Percentiles rank a stretch among this genome's conserved stretches.
Conservation (phyloP, 2,329 filamentous ascomycete genomes). For the Colletotrichum sp. region DNA sequence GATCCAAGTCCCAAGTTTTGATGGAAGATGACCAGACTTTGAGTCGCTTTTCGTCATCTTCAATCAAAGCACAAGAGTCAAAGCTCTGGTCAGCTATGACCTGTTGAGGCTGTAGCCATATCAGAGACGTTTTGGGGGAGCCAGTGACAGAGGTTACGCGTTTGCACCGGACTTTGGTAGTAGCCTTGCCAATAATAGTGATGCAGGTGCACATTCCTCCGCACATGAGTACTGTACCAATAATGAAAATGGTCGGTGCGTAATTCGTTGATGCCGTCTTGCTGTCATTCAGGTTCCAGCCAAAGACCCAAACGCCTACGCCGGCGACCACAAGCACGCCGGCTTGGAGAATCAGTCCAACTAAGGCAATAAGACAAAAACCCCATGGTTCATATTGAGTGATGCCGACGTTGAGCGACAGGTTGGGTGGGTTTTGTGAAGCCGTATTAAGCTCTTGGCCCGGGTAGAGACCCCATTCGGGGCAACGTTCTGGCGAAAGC, state of each 20-base stretch:
- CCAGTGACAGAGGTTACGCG: fast-evolving
- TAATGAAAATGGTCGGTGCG: background rate
- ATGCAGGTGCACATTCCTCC: background rate
- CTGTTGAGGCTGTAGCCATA: background rate
- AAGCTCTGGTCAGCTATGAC: background rate
- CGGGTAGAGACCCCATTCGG: too few species aligned
- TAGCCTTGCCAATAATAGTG: background rate
- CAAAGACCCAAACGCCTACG: background rate
- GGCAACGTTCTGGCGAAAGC: too few species aligned
- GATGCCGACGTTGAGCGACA: background rate
- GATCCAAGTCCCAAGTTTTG: background rate
- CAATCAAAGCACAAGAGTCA: background rate
- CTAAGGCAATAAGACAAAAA: fast-evolving
- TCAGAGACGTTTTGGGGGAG: background rate
- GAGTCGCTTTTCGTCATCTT: fast-evolving
- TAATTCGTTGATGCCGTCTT: background rate
- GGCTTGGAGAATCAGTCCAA: background rate
- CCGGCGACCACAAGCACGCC: background rate
- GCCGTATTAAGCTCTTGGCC: too few species aligned
- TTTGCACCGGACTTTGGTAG: fast-evolving
- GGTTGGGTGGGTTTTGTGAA: background rate
- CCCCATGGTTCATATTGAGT: fast-evolving
- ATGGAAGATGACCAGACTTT: background rate
- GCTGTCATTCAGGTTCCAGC: fast-evolving
- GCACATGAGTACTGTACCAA: fast-evolving